A percentile compares a stretch with the other conserved stretches of the same genome.
These are phyloP conservation scores for Verticillium isaacii DNA, from an alignment of 2,329 filamentous ascomycete species.

Conservation along the genomic window DNA sequence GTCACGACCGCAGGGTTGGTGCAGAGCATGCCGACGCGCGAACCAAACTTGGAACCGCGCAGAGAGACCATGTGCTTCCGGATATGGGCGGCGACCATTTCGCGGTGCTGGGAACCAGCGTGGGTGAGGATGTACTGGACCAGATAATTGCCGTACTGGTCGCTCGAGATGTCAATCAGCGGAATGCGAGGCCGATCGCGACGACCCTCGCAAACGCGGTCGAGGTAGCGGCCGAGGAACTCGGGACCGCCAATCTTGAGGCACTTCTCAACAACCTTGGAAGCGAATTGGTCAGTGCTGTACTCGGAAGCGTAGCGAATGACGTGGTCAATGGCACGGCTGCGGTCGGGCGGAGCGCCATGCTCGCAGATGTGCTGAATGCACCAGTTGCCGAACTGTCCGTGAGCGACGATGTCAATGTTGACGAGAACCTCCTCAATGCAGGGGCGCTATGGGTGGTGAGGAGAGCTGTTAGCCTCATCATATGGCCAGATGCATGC, in stretches of 20 bases:
- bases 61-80: conserved; percentile 99
- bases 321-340: conserved; percentile 91
- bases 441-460: conserved; percentile 70
- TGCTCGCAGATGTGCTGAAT: conserved; percentile 99
- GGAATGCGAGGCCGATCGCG: conserved; percentile 91
- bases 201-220: conserved; percentile 88
- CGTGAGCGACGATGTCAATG: conserved; percentile 94
- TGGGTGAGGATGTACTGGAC: conserved; percentile 96
- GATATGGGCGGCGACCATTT: conserved; percentile 89
- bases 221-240: conserved; percentile 87
- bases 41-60: conserved; percentile 96
- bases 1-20: conserved; percentile 89
- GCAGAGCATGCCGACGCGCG: conserved; percentile 97
- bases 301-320: conserved; percentile 91
- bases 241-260: conserved; percentile 91
- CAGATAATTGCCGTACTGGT: conserved; percentile 98
- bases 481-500: not conserved
- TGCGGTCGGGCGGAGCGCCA: conserved; percentile 83
- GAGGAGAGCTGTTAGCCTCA: not conserved
- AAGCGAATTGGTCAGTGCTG: conserved; percentile 98
- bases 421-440: conserved; percentile 94
- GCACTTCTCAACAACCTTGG: conserved; percentile 98
- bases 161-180: conserved; percentile 94
- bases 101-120: conserved; percentile 80
- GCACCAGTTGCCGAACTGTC: conserved; percentile 99